Evolutionary conservation across 768 basidiomycete genomes (phyloP).

Genomic region (Gautieria morchelliformis): DNA sequence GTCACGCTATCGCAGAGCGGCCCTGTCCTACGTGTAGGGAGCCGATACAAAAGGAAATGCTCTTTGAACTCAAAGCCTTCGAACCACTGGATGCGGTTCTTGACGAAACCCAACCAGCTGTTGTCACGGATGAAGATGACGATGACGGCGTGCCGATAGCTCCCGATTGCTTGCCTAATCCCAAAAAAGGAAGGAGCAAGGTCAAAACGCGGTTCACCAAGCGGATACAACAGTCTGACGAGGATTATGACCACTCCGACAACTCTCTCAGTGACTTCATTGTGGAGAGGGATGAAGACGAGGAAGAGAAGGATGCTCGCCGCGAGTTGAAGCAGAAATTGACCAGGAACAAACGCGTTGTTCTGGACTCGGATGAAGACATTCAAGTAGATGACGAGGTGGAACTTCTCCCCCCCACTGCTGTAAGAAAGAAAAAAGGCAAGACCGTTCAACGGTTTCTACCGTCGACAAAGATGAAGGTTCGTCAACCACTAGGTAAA

Average conservation of each 20-base stretch:
- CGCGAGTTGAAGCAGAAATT: conserved; percentile 29
- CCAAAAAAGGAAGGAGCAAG: conserved; percentile 20
- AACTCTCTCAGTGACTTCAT: conserved; percentile 44
- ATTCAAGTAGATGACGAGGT: conserved; percentile 16
- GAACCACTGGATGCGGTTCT: conserved; percentile 40
- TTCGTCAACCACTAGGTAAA: conserved; percentile 16
- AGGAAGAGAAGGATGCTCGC: conserved; percentile 41
- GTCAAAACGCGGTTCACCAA: conserved; percentile 14
- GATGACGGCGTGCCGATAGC: conserved; percentile 18
- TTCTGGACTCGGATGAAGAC: conserved; percentile 27
- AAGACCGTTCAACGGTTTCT: conserved; percentile 31
- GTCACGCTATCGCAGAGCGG: background rate
- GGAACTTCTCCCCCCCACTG: conserved; percentile 30
- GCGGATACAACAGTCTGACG: conserved; percentile 17
- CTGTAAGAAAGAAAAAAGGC: conserved; percentile 17
- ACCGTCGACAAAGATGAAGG: conserved; percentile 72
- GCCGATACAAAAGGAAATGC: conserved; percentile 32
- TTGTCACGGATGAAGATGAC: conserved; percentile 16
- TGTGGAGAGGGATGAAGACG: conserved; percentile 41
- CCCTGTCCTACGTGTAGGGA: conserved; percentile 55
- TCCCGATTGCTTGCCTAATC: background rate
- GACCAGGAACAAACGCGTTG: conserved; percentile 28
- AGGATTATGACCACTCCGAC: conserved; percentile 30
- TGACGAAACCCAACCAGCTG: conserved; percentile 25
- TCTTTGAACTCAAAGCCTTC: conserved; percentile 53